A percentile compares a stretch with the other conserved stretches of the same genome.
phyloP scores from a whole-genome alignment of 352 stramenopile species.

The Blastocystis sp. region DNA sequence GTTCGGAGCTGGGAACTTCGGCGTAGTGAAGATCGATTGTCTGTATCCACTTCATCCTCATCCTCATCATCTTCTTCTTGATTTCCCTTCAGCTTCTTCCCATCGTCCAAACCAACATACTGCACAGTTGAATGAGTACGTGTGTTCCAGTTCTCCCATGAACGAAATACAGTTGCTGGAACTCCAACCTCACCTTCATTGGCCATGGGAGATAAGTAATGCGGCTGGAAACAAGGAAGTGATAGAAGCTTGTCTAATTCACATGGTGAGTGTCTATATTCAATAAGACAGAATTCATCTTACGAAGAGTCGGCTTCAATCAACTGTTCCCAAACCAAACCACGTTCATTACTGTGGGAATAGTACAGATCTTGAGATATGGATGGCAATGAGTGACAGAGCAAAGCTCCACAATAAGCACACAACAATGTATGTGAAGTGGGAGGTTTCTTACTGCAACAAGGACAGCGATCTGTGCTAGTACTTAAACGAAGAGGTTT shows the following conservation, averaged over 20 bases:
- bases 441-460: neutral
- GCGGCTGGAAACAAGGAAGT: constrained; percentile 20
- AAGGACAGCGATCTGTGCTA: neutral
- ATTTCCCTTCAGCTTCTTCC: neutral
- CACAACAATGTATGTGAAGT: neutral
- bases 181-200: neutral
- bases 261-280: neutral
- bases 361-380: neutral
- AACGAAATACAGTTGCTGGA: neutral
- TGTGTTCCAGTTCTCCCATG: constrained; percentile 58
- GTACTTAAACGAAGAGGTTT: neutral
- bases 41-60: constrained; percentile 9
- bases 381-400: neutral
- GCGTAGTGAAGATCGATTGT: neutral
- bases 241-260: constrained; percentile 4
- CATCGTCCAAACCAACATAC: constrained; percentile 11
- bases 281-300: neutral
- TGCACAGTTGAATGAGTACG: constrained; percentile 47
- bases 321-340: constrained; percentile 38
- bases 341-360: neutral
- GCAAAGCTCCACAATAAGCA: constrained; percentile 27
- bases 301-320: neutral
- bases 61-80: neutral
- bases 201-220: constrained; percentile 19
- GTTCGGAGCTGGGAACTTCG: neutral